Percentiles rank a stretch among this genome's conserved stretches.
phyloP scores from a whole-genome alignment of 225 moss, liverwort and hornwort species.

The Bryoerythrophyllum caledonicum region DNA sequence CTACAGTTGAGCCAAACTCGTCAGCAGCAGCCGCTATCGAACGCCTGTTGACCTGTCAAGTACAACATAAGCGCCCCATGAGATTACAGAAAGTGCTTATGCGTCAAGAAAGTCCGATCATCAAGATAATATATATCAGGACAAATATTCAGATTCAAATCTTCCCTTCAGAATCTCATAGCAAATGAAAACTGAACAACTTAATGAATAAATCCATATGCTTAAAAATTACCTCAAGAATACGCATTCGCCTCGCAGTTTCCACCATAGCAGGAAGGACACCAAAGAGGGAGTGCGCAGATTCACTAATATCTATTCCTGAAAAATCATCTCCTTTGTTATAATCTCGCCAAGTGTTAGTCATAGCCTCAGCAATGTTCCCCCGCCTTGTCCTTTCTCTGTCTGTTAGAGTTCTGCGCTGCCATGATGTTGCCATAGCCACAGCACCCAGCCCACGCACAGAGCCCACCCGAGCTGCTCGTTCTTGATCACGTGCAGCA shows the following conservation, averaged over 20 bases:
- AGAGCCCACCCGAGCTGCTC: conserved; percentile 89
- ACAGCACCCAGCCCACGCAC: conserved; percentile 94
- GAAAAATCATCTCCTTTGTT: conserved; percentile 48
- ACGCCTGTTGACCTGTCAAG: conserved; percentile 75
- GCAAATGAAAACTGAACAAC: no score
- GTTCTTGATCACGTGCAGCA: conserved; percentile 92
- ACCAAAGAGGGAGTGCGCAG: conserved; percentile 61
- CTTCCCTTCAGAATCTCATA: no score
- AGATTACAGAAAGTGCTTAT: background rate
- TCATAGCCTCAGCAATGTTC: conserved; percentile 91
- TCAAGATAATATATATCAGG: background rate
- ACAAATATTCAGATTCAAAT: no score
- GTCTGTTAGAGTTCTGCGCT: conserved; percentile 80
- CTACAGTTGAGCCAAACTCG: conserved; percentile 87
- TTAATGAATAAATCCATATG: no score
- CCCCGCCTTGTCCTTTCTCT: conserved; percentile 92
- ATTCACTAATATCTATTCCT: conserved; percentile 57
- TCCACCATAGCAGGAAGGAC: conserved; percentile 95
- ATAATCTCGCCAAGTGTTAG: conserved; percentile 84
- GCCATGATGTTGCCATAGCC: conserved; percentile 97
- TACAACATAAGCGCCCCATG: background rate
- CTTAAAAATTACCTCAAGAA: conserved; percentile 67
- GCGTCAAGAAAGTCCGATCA: conserved; percentile 14
- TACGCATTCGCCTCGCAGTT: conserved; percentile 83
- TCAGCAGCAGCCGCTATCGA: conserved; percentile 91